phyloP scores from a whole-genome alignment of 371 early-diverging fungal species.

The Actinomucor elegans region DNA sequence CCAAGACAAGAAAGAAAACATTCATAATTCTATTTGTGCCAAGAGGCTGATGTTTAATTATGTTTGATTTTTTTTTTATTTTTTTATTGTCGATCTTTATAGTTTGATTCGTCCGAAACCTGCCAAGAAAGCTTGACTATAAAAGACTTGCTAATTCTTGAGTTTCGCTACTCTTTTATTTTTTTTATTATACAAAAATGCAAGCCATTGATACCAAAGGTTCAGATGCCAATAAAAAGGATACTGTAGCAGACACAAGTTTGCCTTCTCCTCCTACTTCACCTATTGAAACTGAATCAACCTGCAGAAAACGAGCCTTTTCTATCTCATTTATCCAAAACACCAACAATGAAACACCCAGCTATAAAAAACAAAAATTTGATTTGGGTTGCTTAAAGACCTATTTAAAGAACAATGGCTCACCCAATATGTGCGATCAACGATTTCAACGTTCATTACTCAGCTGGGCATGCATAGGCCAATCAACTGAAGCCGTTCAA shows the following conservation, averaged over 20 bases:
- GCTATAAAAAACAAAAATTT: conserved; percentile 9
- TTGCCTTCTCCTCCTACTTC: conserved; percentile 39
- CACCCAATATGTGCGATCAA: conserved; percentile 24
- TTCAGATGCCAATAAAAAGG: neutral
- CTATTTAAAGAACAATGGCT: conserved; percentile 24
- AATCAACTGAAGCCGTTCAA: conserved; percentile 26
- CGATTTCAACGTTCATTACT: conserved; percentile 26
- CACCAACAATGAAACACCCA: neutral
- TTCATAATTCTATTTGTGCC: too few relatives aligned
- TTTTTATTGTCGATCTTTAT: too few relatives aligned
- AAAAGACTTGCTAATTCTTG: too few relatives aligned
- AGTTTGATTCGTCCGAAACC: too few relatives aligned
- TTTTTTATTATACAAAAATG: conserved; percentile 1
- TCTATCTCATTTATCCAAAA: conserved; percentile 19
- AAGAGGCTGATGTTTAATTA: too few relatives aligned
- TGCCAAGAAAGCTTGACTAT: too few relatives aligned
- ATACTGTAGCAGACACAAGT: neutral
- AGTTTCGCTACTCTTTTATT: too few relatives aligned
- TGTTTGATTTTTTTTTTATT: too few relatives aligned
- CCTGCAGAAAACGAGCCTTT: conserved; percentile 30
- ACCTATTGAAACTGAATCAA: conserved; percentile 14
- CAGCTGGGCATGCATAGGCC: conserved; percentile 39
- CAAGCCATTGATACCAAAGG: conserved; percentile 3
- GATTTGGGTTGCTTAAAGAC: conserved; percentile 13
- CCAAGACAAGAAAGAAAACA: too few relatives aligned